These are phyloP conservation scores for Fusarium brachygibbosum DNA, from an alignment of 2,329 filamentous ascomycete genomes.

Conservation along the genomic window DNA sequence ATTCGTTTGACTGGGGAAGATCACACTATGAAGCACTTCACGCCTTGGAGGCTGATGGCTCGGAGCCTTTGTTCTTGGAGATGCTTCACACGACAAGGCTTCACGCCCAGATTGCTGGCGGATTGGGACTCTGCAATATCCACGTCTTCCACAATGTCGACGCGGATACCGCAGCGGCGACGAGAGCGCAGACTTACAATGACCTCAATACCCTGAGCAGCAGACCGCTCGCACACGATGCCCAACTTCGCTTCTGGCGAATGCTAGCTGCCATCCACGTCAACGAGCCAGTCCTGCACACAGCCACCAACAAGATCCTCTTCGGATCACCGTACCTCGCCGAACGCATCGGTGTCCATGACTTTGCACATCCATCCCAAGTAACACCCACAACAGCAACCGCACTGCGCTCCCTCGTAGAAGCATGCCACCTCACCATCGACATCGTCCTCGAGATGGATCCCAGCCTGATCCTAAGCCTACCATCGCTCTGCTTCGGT, in stretches of 20 bases:
- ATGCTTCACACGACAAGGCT: constrained; percentile 19
- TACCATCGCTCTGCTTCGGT: constrained; percentile 33
- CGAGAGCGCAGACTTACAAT: neutral
- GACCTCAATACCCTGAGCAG: constrained; percentile 6
- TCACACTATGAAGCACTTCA: constrained; percentile 25
- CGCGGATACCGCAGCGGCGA: neutral
- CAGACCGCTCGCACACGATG: constrained; percentile 17
- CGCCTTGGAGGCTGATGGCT: constrained; percentile 1
- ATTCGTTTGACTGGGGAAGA: constrained; percentile 16
- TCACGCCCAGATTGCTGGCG: constrained; percentile 9
- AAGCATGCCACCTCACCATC: constrained; percentile 33
- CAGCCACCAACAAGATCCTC: constrained; percentile 28
- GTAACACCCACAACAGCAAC: constrained; percentile 8
- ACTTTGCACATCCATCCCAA: constrained; percentile 18
- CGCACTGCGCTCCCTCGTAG: constrained; percentile 20
- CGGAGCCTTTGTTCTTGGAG: constrained; percentile 24
- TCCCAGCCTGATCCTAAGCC: constrained; percentile 10
- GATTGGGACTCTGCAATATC: constrained; percentile 18
- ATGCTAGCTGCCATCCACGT: constrained; percentile 16
- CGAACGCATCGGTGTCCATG: constrained; percentile 26
- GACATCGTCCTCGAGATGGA: constrained; percentile 23
- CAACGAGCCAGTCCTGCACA: constrained; percentile 30
- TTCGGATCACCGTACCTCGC: constrained; percentile 30
- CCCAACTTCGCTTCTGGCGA: constrained; percentile 31
- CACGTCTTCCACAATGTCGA: constrained; percentile 12